Conservation (phyloP, 2,329 filamentous ascomycete genomes). For the Arthroderma sp. region DNA sequence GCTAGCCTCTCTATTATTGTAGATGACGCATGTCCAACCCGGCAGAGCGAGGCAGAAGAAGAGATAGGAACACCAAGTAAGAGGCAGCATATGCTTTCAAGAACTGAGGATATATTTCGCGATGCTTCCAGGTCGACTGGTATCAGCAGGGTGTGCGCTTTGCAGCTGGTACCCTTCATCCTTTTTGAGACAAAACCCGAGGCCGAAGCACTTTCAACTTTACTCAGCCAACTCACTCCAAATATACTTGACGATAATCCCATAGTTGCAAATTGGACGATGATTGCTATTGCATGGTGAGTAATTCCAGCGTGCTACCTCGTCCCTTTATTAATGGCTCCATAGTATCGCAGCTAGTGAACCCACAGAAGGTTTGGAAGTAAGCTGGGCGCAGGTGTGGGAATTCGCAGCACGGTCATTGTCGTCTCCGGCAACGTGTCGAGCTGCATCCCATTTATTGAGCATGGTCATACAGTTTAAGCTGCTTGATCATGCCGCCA, state of each 20-base stretch:
- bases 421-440: slow-evolving; percentile 55
- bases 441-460: slow-evolving; percentile 64
- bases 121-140: slow-evolving; percentile 26
- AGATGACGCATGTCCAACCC: slow-evolving; percentile 13
- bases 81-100: slow-evolving; percentile 24
- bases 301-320: slow-evolving; percentile 13
- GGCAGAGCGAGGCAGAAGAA: slow-evolving; percentile 4
- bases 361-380: slow-evolving; percentile 19
- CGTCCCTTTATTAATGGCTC: background rate
- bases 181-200: slow-evolving; percentile 35
- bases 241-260: slow-evolving; percentile 58
- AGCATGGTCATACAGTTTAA: slow-evolving; percentile 51
- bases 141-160: slow-evolving; percentile 32
- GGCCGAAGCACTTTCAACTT: slow-evolving; percentile 39
- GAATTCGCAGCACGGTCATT: slow-evolving; percentile 58
- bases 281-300: slow-evolving; percentile 69
- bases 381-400: slow-evolving; percentile 61
- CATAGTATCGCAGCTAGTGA: slow-evolving; percentile 21
- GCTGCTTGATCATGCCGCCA: slow-evolving; percentile 53
- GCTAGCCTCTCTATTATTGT: slow-evolving; percentile 28
- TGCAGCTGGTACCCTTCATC: slow-evolving; percentile 43
- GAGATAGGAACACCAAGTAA: slow-evolving; percentile 18
- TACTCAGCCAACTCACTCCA: slow-evolving; percentile 46
- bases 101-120: slow-evolving; percentile 23
- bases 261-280: slow-evolving; percentile 61